Conservation (phyloP, 805 yeast species). For the Wickerhamomyces bisporus region DNA sequence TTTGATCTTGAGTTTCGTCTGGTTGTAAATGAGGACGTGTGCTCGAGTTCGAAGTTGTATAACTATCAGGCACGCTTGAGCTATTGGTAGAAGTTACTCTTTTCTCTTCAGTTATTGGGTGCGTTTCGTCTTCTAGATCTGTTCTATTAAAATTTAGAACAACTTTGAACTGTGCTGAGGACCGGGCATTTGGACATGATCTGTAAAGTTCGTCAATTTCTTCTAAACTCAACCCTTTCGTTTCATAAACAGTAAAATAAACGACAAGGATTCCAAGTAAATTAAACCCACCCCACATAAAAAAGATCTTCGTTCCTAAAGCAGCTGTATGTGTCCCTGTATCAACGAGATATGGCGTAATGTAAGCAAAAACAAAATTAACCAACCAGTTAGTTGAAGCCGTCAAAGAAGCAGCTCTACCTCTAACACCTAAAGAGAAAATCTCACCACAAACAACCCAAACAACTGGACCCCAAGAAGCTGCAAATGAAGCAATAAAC, state of each 20-base stretch:
- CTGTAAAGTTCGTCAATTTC: constrained; percentile 74
- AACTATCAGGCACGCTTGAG: constrained; percentile 3
- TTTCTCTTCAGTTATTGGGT: neutral
- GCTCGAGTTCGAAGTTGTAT: neutral
- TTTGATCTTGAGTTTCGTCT: neutral
- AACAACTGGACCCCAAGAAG: constrained; percentile 79
- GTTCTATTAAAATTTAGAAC: constrained; percentile 4
- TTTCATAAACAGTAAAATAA: constrained; percentile 69
- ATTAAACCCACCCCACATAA: constrained; percentile 74
- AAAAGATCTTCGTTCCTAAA: constrained; percentile 67
- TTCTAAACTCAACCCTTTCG: constrained; percentile 74
- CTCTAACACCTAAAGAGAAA: constrained; percentile 68
- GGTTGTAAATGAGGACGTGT: neutral
- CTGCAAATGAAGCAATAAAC: constrained; percentile 72
- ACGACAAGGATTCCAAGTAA: constrained; percentile 53
- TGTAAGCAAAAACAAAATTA: constrained; percentile 68
- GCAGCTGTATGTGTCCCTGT: constrained; percentile 64
- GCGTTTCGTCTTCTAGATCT: neutral
- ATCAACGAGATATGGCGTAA: constrained; percentile 71
- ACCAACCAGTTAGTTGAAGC: constrained; percentile 80
- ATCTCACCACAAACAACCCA: constrained; percentile 71
- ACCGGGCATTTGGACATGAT: constrained; percentile 49
- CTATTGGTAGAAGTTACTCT: constrained; percentile 6
- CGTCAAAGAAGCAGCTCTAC: constrained; percentile 69
- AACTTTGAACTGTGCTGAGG: constrained; percentile 39